These are phyloP conservation scores for Acacia confusa DNA, from an alignment of 306 rosid genomes.

Conservation along the genomic window DNA sequence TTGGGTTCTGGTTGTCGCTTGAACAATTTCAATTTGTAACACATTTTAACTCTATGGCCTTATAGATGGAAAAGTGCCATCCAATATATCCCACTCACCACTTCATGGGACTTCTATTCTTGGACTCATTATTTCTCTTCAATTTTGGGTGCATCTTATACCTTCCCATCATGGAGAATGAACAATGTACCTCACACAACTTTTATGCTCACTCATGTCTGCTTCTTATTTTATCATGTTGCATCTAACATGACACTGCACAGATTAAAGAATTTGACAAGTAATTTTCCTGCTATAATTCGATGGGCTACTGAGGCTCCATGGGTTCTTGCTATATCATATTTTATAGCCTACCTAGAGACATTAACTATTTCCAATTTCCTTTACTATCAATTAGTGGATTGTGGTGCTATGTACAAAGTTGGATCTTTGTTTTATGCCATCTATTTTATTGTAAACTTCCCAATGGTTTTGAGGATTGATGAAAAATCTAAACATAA, in stretches of 20 bases:
- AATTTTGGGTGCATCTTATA: slow-evolving; percentile 94
- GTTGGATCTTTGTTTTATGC: slow-evolving; percentile 96
- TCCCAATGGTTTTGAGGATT: slow-evolving; percentile 95
- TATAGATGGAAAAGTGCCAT: too few relatives aligned
- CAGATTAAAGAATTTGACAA: slow-evolving; percentile 66
- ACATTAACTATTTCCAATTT: slow-evolving; percentile 87
- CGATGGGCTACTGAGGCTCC: slow-evolving; percentile 72
- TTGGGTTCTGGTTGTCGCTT: too few relatives aligned
- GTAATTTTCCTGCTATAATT: slow-evolving; percentile 61
- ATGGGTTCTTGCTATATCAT: slow-evolving; percentile 83
- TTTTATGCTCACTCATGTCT: slow-evolving; percentile 85
- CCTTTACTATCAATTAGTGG: slow-evolving; percentile 87
- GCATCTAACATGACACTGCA: slow-evolving; percentile 85
- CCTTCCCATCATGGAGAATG: slow-evolving; percentile 99
- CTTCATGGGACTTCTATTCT: slow-evolving; percentile 23
- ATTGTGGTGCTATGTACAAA: slow-evolving; percentile 83
- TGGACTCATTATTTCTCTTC: slow-evolving; percentile 99
- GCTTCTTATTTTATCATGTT: slow-evolving; percentile 95
- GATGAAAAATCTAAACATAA: slow-evolving; percentile 80
- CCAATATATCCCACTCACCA: too few relatives aligned
- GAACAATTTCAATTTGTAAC: too few relatives aligned
- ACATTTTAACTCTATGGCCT: too few relatives aligned
- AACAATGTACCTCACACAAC: slow-evolving; percentile 98
- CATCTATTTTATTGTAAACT: slow-evolving; percentile 93
- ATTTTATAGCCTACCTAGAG: slow-evolving; percentile 93